Evolutionary conservation across 768 basidiomycete genomes (phyloP).

Genomic region (Hygrophorus russula): DNA sequence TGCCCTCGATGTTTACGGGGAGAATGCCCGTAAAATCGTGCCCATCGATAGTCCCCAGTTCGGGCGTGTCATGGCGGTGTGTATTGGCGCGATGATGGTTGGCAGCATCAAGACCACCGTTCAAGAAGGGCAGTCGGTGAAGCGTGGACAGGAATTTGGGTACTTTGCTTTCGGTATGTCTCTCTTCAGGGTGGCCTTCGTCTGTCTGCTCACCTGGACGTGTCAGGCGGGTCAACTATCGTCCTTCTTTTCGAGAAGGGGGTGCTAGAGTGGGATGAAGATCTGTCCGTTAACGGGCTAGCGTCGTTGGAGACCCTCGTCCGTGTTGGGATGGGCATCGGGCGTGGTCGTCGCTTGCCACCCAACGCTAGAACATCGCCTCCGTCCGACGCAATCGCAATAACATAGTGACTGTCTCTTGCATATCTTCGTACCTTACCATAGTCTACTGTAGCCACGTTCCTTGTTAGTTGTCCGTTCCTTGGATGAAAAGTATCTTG

Average conservation of each 20-base stretch:
- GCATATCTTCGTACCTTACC: too few species aligned
- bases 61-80: slow-evolving; percentile 86
- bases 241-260: slow-evolving; percentile 85
- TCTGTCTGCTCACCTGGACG: slow-evolving; percentile 1
- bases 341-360: slow-evolving; percentile 19
- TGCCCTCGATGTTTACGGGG: slow-evolving; percentile 84
- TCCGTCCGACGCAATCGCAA: not conserved
- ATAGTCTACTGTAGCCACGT: too few species aligned
- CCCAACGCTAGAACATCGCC: not conserved
- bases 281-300: slow-evolving; percentile 72
- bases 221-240: slow-evolving; percentile 79
- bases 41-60: slow-evolving; percentile 86
- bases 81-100: slow-evolving; percentile 93
- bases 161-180: slow-evolving; percentile 88
- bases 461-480: too few species aligned
- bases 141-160: slow-evolving; percentile 82
- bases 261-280: slow-evolving; percentile 83
- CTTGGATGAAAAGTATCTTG: too few species aligned
- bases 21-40: slow-evolving; percentile 88
- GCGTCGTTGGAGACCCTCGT: slow-evolving; percentile 87
- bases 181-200: slow-evolving; percentile 1
- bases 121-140: slow-evolving; percentile 70
- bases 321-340: slow-evolving; percentile 80
- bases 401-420: too few species aligned
- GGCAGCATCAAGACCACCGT: slow-evolving; percentile 84